These are phyloP conservation scores for Botrytis squamosa DNA, from an alignment of 2,329 filamentous ascomycete species.

Conservation along the genomic window DNA sequence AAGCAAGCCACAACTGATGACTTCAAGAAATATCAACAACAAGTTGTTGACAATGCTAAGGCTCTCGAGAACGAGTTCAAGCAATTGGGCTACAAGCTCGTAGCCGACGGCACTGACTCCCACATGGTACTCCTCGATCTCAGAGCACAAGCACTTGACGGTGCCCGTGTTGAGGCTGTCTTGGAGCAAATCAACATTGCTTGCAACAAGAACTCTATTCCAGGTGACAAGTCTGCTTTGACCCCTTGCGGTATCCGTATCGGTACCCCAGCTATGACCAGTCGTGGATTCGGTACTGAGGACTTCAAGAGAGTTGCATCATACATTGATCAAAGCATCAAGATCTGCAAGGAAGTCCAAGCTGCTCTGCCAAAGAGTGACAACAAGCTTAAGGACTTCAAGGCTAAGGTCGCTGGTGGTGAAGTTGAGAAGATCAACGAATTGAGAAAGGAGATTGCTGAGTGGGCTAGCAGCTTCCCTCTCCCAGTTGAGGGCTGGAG, in stretches of 20 bases:
- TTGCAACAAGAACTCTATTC: slow-evolving; percentile 99
- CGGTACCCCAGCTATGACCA: slow-evolving; percentile 96
- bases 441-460: slow-evolving; percentile 84
- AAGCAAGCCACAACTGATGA: slow-evolving; percentile 89
- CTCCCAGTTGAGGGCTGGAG: slow-evolving; percentile 80
- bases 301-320: slow-evolving; percentile 88
- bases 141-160: slow-evolving; percentile 81
- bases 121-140: slow-evolving; percentile 97
- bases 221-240: slow-evolving; percentile 94
- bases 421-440: slow-evolving; percentile 78
- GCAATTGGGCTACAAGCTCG: slow-evolving; percentile 87
- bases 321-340: slow-evolving; percentile 88
- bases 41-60: slow-evolving; percentile 92
- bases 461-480: slow-evolving; percentile 87
- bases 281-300: slow-evolving; percentile 84
- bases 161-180: slow-evolving; percentile 91
- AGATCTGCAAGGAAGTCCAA: slow-evolving; percentile 88
- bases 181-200: slow-evolving; percentile 98
- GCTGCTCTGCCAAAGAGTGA: slow-evolving; percentile 84
- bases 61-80: slow-evolving; percentile 82
- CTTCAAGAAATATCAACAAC: slow-evolving; percentile 91
- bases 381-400: slow-evolving; percentile 99
- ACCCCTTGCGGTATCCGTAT: slow-evolving; percentile 94
- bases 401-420: slow-evolving; percentile 80
- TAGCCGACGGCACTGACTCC: slow-evolving; percentile 93